Evolutionary conservation across 2,329 filamentous ascomycete species (phyloP).

Genomic region (Aspergillus sp.): DNA sequence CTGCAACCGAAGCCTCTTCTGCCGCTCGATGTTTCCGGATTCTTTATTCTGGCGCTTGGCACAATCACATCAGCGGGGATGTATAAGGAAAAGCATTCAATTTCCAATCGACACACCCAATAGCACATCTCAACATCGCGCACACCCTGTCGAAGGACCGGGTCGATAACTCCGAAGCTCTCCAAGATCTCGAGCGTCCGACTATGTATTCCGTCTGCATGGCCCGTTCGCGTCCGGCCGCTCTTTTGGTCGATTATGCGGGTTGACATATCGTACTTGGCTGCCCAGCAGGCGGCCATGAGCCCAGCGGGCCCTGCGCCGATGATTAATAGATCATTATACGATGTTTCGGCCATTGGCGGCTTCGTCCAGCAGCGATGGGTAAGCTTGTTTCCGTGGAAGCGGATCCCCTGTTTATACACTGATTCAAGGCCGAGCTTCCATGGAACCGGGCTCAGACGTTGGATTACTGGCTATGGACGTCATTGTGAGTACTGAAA

Average conservation of each 20-base stretch:
- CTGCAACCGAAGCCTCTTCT: conserved; percentile 2
- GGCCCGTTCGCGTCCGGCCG: conserved; percentile 18
- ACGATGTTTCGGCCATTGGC: not conserved
- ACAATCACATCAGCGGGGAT: too few species aligned
- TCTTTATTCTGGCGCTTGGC: conserved; percentile 3
- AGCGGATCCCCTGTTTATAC: too few species aligned
- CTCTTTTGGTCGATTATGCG: conserved; percentile 14
- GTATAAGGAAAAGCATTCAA: too few species aligned
- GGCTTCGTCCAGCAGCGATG: too few species aligned
- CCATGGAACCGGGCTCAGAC: too few species aligned
- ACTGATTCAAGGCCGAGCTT: too few species aligned
- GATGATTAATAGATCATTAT: conserved; percentile 1
- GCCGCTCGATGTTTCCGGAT: conserved; percentile 4
- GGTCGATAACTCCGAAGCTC: conserved; percentile 51
- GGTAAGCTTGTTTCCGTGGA: too few species aligned
- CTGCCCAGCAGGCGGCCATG: conserved; percentile 11
- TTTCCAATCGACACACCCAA: conserved; percentile 9
- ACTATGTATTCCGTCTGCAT: conserved; percentile 50
- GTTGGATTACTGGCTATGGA: too few species aligned
- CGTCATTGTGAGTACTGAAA: too few species aligned
- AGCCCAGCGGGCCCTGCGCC: conserved; percentile 5
- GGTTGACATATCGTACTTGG: conserved; percentile 9
- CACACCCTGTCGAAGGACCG: conserved; percentile 2
- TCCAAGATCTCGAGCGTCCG: conserved; percentile 65
- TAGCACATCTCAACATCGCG: conserved; percentile 6